Conservation (phyloP, 495 filamentous ascomycete genomes). For the Penicillium antarcticum region DNA sequence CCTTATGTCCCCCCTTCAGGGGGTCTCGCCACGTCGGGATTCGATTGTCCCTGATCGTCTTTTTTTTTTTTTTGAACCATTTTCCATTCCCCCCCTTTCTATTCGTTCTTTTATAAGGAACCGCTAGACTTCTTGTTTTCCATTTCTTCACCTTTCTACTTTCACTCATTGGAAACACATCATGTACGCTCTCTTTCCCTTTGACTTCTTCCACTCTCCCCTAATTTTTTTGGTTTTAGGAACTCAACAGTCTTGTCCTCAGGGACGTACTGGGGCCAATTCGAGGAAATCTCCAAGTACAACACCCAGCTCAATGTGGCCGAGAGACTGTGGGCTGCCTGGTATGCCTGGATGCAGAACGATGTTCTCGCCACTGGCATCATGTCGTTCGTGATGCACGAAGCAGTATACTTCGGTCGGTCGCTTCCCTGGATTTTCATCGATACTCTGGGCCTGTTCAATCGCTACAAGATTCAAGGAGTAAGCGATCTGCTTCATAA, state of each 20-base stretch:
- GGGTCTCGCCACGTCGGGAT: conserved; percentile 45
- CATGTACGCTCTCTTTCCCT: conserved; percentile 2
- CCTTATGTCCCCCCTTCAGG: conserved; percentile 28
- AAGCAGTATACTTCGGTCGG: conserved; percentile 88
- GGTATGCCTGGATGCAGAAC: conserved; percentile 99
- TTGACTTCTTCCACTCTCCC: neutral
- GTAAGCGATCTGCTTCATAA: conserved; percentile 41
- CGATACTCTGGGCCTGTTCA: conserved; percentile 79
- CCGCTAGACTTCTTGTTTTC: neutral
- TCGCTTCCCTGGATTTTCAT: conserved; percentile 93
- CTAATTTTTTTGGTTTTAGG: conserved; percentile 26
- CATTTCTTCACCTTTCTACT: neutral
- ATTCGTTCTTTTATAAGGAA: neutral
- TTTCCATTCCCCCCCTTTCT: too few species aligned
- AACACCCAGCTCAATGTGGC: conserved; percentile 82
- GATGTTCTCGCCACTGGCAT: conserved; percentile 94
- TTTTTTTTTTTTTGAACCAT: neutral
- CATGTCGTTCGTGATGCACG: conserved; percentile 95
- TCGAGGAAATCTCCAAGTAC: conserved; percentile 81
- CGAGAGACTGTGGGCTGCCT: conserved; percentile 87
- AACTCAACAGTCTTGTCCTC: conserved; percentile 56
- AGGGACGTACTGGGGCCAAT: conserved; percentile 73
- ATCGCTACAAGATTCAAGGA: conserved; percentile 90
- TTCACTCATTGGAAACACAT: neutral
- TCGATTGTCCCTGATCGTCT: conserved; percentile 7